Base-by-base conservation (phyloP, 192 early-diverging fungal species). In the Glomus cerebriforme region DNA sequence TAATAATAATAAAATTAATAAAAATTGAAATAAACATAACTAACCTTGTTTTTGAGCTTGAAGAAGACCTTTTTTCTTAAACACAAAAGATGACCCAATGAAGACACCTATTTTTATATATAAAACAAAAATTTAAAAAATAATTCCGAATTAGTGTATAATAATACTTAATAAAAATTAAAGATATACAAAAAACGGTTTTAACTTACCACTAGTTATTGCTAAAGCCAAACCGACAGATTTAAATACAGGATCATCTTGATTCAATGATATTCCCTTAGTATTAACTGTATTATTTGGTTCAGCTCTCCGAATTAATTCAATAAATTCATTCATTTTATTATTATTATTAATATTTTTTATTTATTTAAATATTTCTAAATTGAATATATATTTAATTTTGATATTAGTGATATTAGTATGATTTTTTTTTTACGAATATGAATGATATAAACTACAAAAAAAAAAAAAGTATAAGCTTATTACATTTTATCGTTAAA, bases 1-100 rank as follows among this genome's bases (percentile, higher is more conserved):
- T 31, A 47, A 74, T 1, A 5, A 26, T 58, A 27, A 9, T 58
- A 19, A 5, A 66, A 66, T 37, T 35, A 27, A 9, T 12, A 59
- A 77, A 7, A 24, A 13, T 7, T 8, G 35, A 19, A 65, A 15
- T 54, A 32, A 31, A 45, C 22, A 19, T 39, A 8, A 64, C 39
- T n/a, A 29, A 78, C 88, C 86, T 63, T 75, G 39, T 60, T 89
- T 89, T 29, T 87, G 88, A 7, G 92, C 90, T 76, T 96, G 92
- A 75, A 97, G 85, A 24, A 99, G 86, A 15, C 96, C 98, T 77
- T 94, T 96, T 84, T 99, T 99, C 80, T 97, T 97, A 77, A 99
- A 88, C 39, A 99, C 92, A 85, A 97, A 97, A 79, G 94, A 96
- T 32, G 92, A 91, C 22, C 96, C 97, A 81, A 98, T 99, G 76